Base-by-base conservation (phyloP, 169 alveolate species). In the Eimeria tenella region DNA sequence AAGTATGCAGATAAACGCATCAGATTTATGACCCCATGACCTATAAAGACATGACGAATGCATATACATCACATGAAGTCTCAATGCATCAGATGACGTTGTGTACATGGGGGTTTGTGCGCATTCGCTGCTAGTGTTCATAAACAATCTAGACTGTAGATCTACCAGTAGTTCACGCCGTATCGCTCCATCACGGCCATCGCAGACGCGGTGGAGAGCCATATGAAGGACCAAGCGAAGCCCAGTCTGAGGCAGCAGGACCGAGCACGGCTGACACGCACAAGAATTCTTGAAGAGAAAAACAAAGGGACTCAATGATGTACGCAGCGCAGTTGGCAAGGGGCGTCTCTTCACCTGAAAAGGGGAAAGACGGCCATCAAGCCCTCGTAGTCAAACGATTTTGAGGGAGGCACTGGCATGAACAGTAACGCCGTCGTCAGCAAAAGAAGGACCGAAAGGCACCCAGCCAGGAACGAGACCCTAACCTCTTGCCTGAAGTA, bases 121-220 rank as follows among this genome's bases (percentile, higher is more conserved):
- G 21, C 74, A 65, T 31, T 31, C 0, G 42, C 2, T 31, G 42
- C 42, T 31, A 31, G 42, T 31, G 42, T 31, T 31, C 42, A 31
- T 31, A 31, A 31, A 31, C 42, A 31, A 31, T 31, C 42, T n/a
- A 42, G 55, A 21, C 53, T 71, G 82, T 21, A 71, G 63, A 53
- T 1, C 5, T 62, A 56, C 94, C 7, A 79, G 93, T 97, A 97
- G 84, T 97, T 97, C 50, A 97, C 97, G 25, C 98, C 98, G 74
- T 96, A 96, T 21, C 81, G 86, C 81, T 97, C 98, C 95, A 97
- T 96, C 31, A 93, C 94, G 63, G 95, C 89, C 86, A 96, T 96
- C 63, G 97, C 96, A 82, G 96, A 77, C 4, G 98, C 98, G 52
- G 95, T 49, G 58, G 90, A 70, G 56, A 74, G 19, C 93, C 82